phyloP scores from a whole-genome alignment of 2,329 filamentous ascomycete species.

The Diaporthe sp. region DNA sequence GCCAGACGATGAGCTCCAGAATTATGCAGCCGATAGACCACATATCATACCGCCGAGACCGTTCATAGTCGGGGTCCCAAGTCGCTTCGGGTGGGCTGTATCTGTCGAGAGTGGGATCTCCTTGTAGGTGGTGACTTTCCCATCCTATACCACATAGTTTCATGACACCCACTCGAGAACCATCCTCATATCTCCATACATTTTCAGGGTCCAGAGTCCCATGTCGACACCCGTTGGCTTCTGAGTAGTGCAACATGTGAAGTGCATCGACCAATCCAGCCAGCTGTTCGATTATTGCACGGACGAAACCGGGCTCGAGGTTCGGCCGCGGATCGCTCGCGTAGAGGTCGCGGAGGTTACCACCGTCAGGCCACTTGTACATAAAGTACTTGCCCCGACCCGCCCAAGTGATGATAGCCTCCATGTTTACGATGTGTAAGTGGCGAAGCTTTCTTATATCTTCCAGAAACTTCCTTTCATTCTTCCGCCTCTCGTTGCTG shows the following conservation, averaged over 20 bases:
- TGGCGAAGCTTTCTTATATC: neutral
- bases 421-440: slow-evolving; percentile 1
- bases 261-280: slow-evolving; percentile 9
- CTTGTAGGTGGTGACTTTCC: neutral
- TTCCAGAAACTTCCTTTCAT: neutral
- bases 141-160: slow-evolving; percentile 14
- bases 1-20: slow-evolving; percentile 30
- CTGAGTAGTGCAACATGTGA: neutral
- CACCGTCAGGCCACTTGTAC: slow-evolving; percentile 29
- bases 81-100: slow-evolving; percentile 22
- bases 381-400: slow-evolving; percentile 13
- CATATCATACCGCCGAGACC: slow-evolving; percentile 12
- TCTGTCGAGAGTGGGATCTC: neutral
- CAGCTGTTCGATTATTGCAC: neutral
- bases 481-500: neutral
- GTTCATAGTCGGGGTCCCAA: neutral
- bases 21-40: slow-evolving; percentile 34
- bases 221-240: slow-evolving; percentile 9
- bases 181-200: slow-evolving; percentile 4
- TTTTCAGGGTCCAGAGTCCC: slow-evolving; percentile 16
- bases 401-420: neutral
- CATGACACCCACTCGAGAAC: neutral
- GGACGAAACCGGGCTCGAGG: neutral
- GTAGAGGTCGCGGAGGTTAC: slow-evolving; percentile 8
- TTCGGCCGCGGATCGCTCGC: neutral